Base-by-base conservation (phyloP, 2,329 filamentous ascomycete genomes). In the Fusarium duplospermum region DNA sequence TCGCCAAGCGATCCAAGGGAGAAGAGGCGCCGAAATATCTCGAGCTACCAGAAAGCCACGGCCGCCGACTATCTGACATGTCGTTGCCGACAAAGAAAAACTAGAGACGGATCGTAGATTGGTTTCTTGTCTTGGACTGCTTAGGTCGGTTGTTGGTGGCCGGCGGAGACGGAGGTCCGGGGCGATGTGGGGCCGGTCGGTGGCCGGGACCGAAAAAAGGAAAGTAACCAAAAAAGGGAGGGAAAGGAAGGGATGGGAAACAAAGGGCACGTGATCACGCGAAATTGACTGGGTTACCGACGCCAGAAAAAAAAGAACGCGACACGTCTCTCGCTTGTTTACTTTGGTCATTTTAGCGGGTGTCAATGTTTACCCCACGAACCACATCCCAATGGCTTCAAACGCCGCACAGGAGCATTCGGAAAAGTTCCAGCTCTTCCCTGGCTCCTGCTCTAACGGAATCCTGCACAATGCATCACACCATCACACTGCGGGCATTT, bases 381-480 rank as follows among this genome's bases (percentile, higher is more conserved):
- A 54, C 47, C 57, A 27, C 33, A 54, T 33, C 38, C 29, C 31
- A 27, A 62, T 11, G 20, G 22, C 42, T 22, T 38, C 47, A 20
- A 8, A 42, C 50, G 68, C 73, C 65, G 40, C 62, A 67, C 75
- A 69, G 54, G 57, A n/a, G 57, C 38, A 22, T 24, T 24, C 38
- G 54, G 38, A 20, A 42, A 69, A 65, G 61, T 59, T 66, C 22
- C 47, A 64, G 47, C 64, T 56, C 22, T 62, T 42, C 70, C 77
- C 76, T 69, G 70, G 75, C 64, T 45, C 45, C 58, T 66, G 76
- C 72, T 79, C 76, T 79, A 77, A 80, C 78, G 62, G 67, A 62
- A 66, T 73, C 62, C 76, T 78, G 78, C 72, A 74, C 69, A 67
- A 76, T 67, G 70, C 72, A 79, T 77, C 75, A 78, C 73, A 74